Base-by-base conservation (phyloP, 164 flowering plant genomes). In the Euptelea pleiosperma region DNA sequence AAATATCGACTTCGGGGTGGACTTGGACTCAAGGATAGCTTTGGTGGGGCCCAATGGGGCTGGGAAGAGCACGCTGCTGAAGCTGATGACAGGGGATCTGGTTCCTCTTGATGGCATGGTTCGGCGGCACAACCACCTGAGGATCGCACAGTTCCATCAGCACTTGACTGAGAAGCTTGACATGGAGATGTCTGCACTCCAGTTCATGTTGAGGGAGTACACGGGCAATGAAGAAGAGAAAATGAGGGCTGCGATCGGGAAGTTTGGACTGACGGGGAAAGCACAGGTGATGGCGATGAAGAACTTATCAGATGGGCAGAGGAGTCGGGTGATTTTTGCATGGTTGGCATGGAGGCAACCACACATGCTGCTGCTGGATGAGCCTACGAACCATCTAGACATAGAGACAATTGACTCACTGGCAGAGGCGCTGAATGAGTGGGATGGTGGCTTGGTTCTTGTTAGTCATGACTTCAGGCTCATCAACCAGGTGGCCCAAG, bases 1-100 rank as follows among this genome's bases (percentile, higher is more conserved):
- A 78, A 90, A 79, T 57, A 52, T 93, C 19, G 99, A 93, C 39
- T 90, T 93, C 69, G 99, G 97, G 48, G 97, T 93, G 0, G 99
- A 93, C 49, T 73, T 93, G 62, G 99, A 93, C 61, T 93, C 98
- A 0, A 74, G 98, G 68, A 64, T 92, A 3, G 98, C 98, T 7
- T 61, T 92, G 58, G 98, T 89, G 51, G 98, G 98, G 36, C 98
- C 98, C 12, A 92, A 92, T 68, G 98, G 98, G 2, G 98, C 98
- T 61, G 99, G 97, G 40, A 93, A 93, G 71, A 90, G 97, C 64
- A 93, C 99, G 0, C 61, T 93, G 55, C 75, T 93, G 71, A 93
- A 93, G 85, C 88, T 93, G 68, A 88, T 93, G 97, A 90, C 97
- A 1, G 99, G 99, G 64, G 98, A 93, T 0, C 65, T 93, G 60